Percentiles rank a stretch among this genome's conserved stretches.
Evolutionary conservation across 2,329 filamentous ascomycete genomes (phyloP).

Genomic region (Phialophora chinensis): DNA sequence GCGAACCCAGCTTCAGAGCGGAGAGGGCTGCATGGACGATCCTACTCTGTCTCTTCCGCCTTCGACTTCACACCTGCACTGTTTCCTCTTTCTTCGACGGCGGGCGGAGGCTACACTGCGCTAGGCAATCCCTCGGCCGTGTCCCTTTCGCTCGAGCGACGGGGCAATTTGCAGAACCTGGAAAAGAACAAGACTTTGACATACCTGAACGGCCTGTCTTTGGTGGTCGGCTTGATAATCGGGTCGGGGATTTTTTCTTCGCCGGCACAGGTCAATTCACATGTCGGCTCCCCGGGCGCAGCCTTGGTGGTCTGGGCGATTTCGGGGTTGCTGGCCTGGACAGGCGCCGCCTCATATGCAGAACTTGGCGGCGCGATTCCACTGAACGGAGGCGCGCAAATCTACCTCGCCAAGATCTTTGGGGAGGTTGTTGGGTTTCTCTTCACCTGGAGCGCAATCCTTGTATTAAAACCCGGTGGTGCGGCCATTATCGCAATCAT

Average conservation of each 20-base stretch:
- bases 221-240: conserved; percentile 92
- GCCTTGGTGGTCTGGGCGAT: conserved; percentile 90
- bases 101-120: conserved; percentile 78
- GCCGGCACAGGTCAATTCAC: conserved; percentile 87
- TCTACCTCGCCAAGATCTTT: conserved; percentile 95
- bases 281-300: conserved; percentile 88
- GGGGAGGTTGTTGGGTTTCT: conserved; percentile 91
- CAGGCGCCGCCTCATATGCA: conserved; percentile 90
- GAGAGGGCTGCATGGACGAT: conserved; percentile 63
- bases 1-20: conserved; percentile 56
- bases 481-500: conserved; percentile 96
- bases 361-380: conserved; percentile 96
- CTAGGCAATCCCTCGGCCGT: conserved; percentile 75
- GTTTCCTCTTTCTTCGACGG: conserved; percentile 86
- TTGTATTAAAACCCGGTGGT: conserved; percentile 91
- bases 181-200: conserved; percentile 97
- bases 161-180: conserved; percentile 72
- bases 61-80: conserved; percentile 96
- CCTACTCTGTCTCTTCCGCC: conserved; percentile 87
- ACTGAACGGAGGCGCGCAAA: conserved; percentile 89
- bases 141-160: conserved; percentile 49
- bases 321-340: conserved; percentile 93
- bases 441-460: conserved; percentile 94
- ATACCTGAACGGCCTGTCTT: conserved; percentile 87
- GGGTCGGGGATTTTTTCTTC: conserved; percentile 96